phyloP scores from a whole-genome alignment of 805 yeast species.

The Sugiyamaella qingdaonensis region DNA sequence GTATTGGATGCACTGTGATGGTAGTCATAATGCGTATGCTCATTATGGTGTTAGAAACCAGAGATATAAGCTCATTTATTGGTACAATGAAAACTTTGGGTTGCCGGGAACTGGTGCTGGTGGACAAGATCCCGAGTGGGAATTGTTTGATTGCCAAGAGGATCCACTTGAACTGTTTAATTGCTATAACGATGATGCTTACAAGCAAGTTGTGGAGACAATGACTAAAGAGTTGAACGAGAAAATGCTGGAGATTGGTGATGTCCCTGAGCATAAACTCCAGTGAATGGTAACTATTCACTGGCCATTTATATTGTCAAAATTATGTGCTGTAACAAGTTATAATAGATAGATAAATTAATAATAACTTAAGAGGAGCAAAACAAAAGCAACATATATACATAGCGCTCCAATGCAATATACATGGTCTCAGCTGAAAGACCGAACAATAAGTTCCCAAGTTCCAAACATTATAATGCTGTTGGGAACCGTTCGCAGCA shows the following conservation, averaged over 20 bases:
- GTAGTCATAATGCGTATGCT: constrained; percentile 5
- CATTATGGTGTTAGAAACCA: constrained; percentile 5
- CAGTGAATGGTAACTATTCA: too few relatives aligned
- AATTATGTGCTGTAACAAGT: too few relatives aligned
- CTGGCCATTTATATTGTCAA: too few relatives aligned
- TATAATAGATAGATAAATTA: neutral
- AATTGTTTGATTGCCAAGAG: constrained; percentile 1
- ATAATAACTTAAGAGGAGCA: neutral
- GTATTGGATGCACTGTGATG: constrained; percentile 7
- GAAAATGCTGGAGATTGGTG: constrained; percentile 7
- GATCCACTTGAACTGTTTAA: constrained; percentile 7
- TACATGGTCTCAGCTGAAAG: constrained; percentile 5
- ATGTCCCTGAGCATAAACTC: constrained; percentile 1
- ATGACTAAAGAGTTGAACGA: neutral
- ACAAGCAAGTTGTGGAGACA: neutral
- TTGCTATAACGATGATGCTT: neutral
- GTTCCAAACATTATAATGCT: constrained; percentile 99
- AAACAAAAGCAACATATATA: neutral
- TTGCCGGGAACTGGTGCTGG: constrained; percentile 2
- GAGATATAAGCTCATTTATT: constrained; percentile 2
- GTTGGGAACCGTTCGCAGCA: constrained; percentile 95
- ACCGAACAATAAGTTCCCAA: constrained; percentile 69
- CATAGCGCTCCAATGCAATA: neutral
- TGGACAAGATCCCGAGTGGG: constrained; percentile 6
- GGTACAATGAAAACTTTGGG: constrained; percentile 6